A percentile compares a stretch with the other conserved stretches of the same genome.
Evolutionary conservation across 192 early-diverging fungal genomes (phyloP).

Genomic region (Lobulomyces angularis): DNA sequence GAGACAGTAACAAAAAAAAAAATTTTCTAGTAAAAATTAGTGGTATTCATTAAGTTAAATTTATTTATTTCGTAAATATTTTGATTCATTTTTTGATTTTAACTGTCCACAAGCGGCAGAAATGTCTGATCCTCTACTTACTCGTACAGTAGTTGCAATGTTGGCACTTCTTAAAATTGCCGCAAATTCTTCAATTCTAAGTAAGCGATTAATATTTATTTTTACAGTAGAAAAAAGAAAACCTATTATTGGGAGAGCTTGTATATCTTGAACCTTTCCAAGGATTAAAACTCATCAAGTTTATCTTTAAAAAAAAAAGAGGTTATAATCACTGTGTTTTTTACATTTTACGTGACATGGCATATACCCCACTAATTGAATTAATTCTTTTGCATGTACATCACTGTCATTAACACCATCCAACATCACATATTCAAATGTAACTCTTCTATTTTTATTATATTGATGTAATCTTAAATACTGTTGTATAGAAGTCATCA

Average conservation of each 20-base stretch:
- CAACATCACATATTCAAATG: slow-evolving; percentile 72
- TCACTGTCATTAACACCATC: slow-evolving; percentile 69
- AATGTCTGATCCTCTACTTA: slow-evolving; percentile 9
- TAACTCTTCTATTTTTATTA: slow-evolving; percentile 29
- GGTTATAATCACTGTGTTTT: not conserved
- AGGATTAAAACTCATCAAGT: slow-evolving; percentile 66
- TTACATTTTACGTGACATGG: slow-evolving; percentile 60
- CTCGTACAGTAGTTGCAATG: slow-evolving; percentile 6
- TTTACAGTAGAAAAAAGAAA: too few relatives aligned
- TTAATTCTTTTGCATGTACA: slow-evolving; percentile 53
- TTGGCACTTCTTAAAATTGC: slow-evolving; percentile 13
- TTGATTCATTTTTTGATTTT: too few relatives aligned
- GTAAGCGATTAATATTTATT: too few relatives aligned
- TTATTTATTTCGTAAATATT: too few relatives aligned
- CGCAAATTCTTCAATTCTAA: slow-evolving; percentile 48
- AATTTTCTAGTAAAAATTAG: too few relatives aligned
- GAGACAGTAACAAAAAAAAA: too few relatives aligned
- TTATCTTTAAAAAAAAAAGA: slow-evolving; percentile 1
- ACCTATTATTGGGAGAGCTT: slow-evolving; percentile 30
- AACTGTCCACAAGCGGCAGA: slow-evolving; percentile 16
- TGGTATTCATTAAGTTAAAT: too few relatives aligned
- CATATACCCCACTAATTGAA: slow-evolving; percentile 43
- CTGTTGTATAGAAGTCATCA: slow-evolving; percentile 67
- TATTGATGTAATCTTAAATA: slow-evolving; percentile 46
- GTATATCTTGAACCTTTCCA: slow-evolving; percentile 69